Evolutionary conservation across 2,329 filamentous ascomycete species (phyloP).

Genomic region (Eutypella sp.): DNA sequence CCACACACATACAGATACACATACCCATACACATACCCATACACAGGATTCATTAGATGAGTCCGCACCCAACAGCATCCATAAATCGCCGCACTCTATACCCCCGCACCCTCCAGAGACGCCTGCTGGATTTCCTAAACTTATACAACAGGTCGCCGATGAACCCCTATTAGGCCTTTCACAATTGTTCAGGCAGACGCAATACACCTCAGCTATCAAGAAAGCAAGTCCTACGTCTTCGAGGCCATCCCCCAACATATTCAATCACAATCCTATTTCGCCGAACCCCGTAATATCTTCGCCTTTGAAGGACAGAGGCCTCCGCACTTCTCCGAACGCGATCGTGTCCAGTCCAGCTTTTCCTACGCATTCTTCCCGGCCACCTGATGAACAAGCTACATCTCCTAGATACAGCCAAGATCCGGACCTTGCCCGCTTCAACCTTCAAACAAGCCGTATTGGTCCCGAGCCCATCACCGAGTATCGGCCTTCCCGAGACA

Average conservation of each 20-base stretch:
- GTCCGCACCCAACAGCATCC: constrained; percentile 12
- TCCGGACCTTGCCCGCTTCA: constrained; percentile 3
- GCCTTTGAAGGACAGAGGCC: constrained; percentile 44
- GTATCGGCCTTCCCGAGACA: constrained; percentile 19
- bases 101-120: constrained; percentile 40
- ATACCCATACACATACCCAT: too few relatives aligned
- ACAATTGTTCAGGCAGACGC: constrained; percentile 53
- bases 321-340: constrained; percentile 40
- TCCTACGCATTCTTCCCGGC: constrained; percentile 14
- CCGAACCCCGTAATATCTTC: constrained; percentile 40
- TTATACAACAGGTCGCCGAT: constrained; percentile 33
- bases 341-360: constrained; percentile 38
- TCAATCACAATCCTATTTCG: constrained; percentile 39
- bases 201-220: constrained; percentile 47
- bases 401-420: constrained; percentile 9
- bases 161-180: constrained; percentile 35
- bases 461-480: constrained; percentile 24
- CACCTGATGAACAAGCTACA: constrained; percentile 10
- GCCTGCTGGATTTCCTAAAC: constrained; percentile 43
- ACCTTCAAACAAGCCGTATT: constrained; percentile 7
- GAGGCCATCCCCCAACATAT: constrained; percentile 47
- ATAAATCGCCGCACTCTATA: constrained; percentile 17
- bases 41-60: constrained; percentile 31
- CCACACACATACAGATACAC: too few relatives aligned
- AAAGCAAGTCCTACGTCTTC: constrained; percentile 52